Evolutionary conservation across 1,139 yeast genomes (phyloP), one percentile per base, ranked within the genome.

Genomic region (Scheffersomyces insectosa): DNA sequence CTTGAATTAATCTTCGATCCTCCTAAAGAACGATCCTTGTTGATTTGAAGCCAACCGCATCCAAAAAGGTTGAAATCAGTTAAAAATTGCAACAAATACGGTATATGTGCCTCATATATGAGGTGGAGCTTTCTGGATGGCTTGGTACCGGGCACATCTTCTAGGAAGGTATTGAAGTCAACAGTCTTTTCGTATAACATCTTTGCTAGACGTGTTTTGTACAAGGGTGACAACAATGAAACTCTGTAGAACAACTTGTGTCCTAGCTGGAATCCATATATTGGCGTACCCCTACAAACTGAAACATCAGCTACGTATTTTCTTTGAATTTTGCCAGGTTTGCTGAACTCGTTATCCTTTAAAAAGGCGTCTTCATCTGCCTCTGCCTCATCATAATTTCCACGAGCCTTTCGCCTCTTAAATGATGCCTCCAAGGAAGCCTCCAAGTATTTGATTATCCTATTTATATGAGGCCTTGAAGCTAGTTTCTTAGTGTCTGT

Each of bases 41-140:
- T 45, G 45, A 77, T 42, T 16, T 73, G 67, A 31, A 93, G 49
- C 90, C 95, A 86, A 5, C 85, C 84, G 62, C 97, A 88, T 0
- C 97, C 95, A 60, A 77, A 88, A 32, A 91, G 65, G 56, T 91
- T 91, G 63, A 77, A 89, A 57, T 95, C 99, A 0, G 88, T 73
- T 33, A 88, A 63, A 57, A 93, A 89, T 57, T 93, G 97, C 14
- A 89, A 63, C 1, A 79, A 60, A 55, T 72, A 84, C 0, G 97
- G 95, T 10, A 93, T 73, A 58, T 93, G 98, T 0, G 91, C 75
- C 56, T 93, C 99, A 57, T 72, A 88, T 6, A 31, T 13, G n/a
- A 31, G 34, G 20, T 23, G 47, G 44, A 8, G 33, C 15, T 14
- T 16, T 25, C 9, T 15, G 25, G 25, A 20, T 36, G 33, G 10